Base-by-base conservation (phyloP, 768 basidiomycete species). In the Agaricus sinodeliciosus region DNA sequence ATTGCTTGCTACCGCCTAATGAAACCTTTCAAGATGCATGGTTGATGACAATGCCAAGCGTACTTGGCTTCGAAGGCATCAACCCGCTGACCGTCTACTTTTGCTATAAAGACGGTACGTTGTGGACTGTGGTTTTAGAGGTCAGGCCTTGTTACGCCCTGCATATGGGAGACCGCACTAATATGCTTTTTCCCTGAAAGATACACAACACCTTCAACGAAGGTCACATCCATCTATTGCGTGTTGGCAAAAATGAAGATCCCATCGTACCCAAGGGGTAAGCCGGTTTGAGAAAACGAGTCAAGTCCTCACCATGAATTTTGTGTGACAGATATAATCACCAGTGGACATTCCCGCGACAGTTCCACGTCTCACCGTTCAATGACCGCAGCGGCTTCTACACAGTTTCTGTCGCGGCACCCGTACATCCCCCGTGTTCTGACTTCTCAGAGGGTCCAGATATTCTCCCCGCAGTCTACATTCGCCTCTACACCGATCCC, bases 331-430 rank as follows among this genome's bases (percentile, higher is more conserved):
- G 81, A 0, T 80, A 75, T 56, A 72, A 81, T 50, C 76, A 83
- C 56, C 76, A 81, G 51, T 88, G 85, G 82, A 81, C 78, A 0
- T 79, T 88, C 49, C 72, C 70, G 16, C 80, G 85, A 22, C 73
- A 78, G 56, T 89, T 88, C 62, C 85, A 88, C 58, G 85, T 88
- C 43, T 88, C 85, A 0, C 84, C 87, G 0, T 87, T 87, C 72
- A 88, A 87, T 62, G 82, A 85, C 59, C 75, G 85, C 3, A 71
- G 75, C 19, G 85, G 85, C 0, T 83, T 71, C 62, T 88, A 87
- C 67, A 76, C 68, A 3, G 71, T 85, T 13, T 74, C 81, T 41
- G 60, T 88, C 18, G 69, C 69, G 53, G 61, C 69, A 9, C 84
- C 85, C 3, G 64, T 67, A 40, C 67, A 69, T 46, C 56, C 74